Evolutionary conservation across 2,329 filamentous ascomycete genomes (phyloP).

Genomic region (Esteya vermicola): DNA sequence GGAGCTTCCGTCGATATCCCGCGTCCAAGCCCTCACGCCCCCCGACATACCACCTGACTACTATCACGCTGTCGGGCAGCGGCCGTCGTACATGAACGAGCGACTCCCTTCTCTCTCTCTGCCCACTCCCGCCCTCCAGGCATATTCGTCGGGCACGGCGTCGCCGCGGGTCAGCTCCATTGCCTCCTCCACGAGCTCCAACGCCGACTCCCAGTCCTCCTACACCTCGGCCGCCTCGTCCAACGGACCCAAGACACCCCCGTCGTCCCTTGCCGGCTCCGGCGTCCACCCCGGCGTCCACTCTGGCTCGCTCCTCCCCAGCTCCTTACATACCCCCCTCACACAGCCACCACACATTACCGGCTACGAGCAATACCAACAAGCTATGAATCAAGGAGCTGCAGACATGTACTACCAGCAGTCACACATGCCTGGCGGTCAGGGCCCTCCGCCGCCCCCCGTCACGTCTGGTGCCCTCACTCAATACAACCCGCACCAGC

Average conservation of each 20-base stretch:
- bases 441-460: slow-evolving; percentile 60
- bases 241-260: slow-evolving; percentile 54
- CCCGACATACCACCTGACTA: slow-evolving; percentile 59
- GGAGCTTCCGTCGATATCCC: slow-evolving; percentile 80
- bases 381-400: slow-evolving; percentile 66
- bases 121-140: slow-evolving; percentile 48
- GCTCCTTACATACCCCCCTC: slow-evolving; percentile 24
- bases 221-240: slow-evolving; percentile 41
- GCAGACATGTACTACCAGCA: slow-evolving; percentile 75
- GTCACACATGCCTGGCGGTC: slow-evolving; percentile 63
- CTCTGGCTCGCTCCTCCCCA: slow-evolving; percentile 4
- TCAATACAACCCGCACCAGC: slow-evolving; percentile 62
- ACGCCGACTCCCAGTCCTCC: slow-evolving; percentile 38
- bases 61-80: slow-evolving; percentile 44
- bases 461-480: slow-evolving; percentile 59
- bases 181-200: slow-evolving; percentile 40
- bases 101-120: slow-evolving; percentile 59
- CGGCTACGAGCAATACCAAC: slow-evolving; percentile 29
- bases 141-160: slow-evolving; percentile 56
- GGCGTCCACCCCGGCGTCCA: not conserved
- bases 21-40: slow-evolving; percentile 67
- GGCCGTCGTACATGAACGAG: slow-evolving; percentile 55
- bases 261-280: slow-evolving; percentile 50
- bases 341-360: slow-evolving; percentile 20
- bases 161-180: slow-evolving; percentile 67